Percentiles rank a stretch among this genome's conserved stretches.
Evolutionary conservation across 805 yeast species (phyloP).

Genomic region (Cyberlindnera lachancei): DNA sequence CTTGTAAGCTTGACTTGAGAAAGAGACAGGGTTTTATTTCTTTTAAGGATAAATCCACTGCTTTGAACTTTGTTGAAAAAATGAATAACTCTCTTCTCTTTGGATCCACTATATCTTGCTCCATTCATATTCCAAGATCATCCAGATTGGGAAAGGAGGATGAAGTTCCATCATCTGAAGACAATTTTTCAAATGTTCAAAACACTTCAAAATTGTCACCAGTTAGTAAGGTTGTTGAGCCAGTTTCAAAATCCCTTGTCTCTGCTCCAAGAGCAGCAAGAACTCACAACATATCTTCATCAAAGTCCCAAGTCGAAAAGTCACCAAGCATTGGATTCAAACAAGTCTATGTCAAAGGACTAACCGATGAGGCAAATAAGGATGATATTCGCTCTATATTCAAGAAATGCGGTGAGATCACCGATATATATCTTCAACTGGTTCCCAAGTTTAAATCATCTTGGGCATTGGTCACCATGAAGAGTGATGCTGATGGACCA

Average conservation of each 20-base stretch:
- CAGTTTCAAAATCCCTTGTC: too few relatives aligned
- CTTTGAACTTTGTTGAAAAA: constrained; percentile 27
- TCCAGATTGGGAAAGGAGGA: constrained; percentile 4
- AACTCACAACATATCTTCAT: too few relatives aligned
- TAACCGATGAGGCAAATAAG: constrained; percentile 33
- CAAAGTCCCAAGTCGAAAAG: too few relatives aligned
- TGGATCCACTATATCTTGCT: constrained; percentile 29
- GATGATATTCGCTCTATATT: constrained; percentile 38
- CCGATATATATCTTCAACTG: constrained; percentile 44
- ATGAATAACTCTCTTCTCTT: constrained; percentile 23
- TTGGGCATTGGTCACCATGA: constrained; percentile 45
- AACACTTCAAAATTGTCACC: too few relatives aligned
- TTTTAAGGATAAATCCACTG: constrained; percentile 27
- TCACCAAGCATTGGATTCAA: constrained; percentile 10
- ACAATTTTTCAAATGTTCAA: too few relatives aligned
- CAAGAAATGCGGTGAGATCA: constrained; percentile 39
- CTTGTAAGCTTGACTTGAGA: constrained; percentile 32
- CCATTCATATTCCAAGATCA: constrained; percentile 31
- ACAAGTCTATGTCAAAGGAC: constrained; percentile 40
- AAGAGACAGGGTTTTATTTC: constrained; percentile 35
- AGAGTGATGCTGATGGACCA: constrained; percentile 37
- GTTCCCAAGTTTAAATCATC: constrained; percentile 23
- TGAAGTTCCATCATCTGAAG: background rate
- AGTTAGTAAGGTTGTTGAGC: too few relatives aligned
- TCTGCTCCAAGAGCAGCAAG: too few relatives aligned